phyloP scores from a whole-genome alignment of 768 basidiomycete species.

The Pisolithus microcarpus region DNA sequence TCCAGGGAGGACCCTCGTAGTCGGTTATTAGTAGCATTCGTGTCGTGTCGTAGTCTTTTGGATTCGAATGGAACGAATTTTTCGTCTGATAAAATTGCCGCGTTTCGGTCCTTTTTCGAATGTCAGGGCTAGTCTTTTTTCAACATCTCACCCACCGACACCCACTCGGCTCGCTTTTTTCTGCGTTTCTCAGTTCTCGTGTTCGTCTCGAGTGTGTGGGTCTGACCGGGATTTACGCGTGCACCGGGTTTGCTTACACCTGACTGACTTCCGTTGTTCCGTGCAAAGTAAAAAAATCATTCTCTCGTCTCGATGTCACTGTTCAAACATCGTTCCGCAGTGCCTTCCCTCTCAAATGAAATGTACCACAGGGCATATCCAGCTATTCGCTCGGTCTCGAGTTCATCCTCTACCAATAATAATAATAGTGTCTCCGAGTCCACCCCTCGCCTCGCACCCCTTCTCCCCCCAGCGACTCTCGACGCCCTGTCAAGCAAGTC shows the following conservation, averaged over 20 bases:
- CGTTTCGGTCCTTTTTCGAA: no score
- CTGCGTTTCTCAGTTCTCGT: no score
- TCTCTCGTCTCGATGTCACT: constrained; percentile 3
- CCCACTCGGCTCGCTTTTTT: no score
- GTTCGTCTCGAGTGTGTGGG: no score
- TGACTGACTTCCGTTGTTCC: neutral
- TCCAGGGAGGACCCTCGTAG: neutral
- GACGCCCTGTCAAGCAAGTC: constrained; percentile 36
- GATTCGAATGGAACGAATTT: no score
- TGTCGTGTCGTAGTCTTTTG: no score
- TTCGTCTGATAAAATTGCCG: no score
- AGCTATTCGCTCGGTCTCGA: constrained; percentile 42
- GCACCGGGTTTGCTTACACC: no score
- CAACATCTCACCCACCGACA: no score
- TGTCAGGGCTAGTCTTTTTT: no score
- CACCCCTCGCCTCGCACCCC: constrained; percentile 42
- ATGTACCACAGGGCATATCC: constrained; percentile 62
- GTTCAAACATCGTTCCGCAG: constrained; percentile 15
- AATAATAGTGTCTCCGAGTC: constrained; percentile 13
- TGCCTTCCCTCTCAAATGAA: constrained; percentile 34
- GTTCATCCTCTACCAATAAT: constrained; percentile 18
- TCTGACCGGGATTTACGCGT: no score
- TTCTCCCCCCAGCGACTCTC: constrained; percentile 43
- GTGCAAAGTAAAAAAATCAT: neutral
- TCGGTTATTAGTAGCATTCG: no score